Percentiles rank a stretch among this genome's conserved stretches.
phyloP scores from a whole-genome alignment of 495 filamentous ascomycete species.

The Penicillium chermesinum region DNA sequence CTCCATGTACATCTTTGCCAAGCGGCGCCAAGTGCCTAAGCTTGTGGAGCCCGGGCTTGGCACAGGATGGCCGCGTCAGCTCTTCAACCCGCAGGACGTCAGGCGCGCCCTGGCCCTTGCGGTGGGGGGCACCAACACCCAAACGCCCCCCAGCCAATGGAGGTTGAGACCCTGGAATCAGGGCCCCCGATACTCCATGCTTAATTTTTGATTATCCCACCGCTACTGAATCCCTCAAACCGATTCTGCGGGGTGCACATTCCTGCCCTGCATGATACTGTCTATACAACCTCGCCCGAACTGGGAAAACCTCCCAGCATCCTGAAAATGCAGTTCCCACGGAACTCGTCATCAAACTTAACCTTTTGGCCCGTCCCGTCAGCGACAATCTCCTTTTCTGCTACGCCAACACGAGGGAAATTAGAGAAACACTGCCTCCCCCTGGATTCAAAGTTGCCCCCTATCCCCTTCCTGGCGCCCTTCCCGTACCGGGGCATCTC shows the following conservation, averaged over 20 bases:
- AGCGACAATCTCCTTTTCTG: slow-evolving; percentile 1
- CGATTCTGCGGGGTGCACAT: neutral
- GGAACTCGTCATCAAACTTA: neutral
- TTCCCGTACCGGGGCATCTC: slow-evolving; percentile 17
- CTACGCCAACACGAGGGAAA: neutral
- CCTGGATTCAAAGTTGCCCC: slow-evolving; percentile 18
- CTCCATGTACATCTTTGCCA: slow-evolving; percentile 8
- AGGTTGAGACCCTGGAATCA: neutral
- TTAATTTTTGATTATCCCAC: neutral
- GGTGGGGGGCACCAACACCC: slow-evolving; percentile 14
- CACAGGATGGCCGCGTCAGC: slow-evolving; percentile 28
- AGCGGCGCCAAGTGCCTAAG: slow-evolving; percentile 29
- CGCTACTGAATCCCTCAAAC: too few relatives aligned
- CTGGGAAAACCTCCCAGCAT: too few relatives aligned
- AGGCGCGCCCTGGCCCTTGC: slow-evolving; percentile 11
- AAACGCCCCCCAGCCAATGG: slow-evolving; percentile 5
- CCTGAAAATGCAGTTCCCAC: neutral
- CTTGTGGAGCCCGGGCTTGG: slow-evolving; percentile 23
- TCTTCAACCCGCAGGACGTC: slow-evolving; percentile 18
- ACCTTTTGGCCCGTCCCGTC: neutral
- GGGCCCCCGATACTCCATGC: too few relatives aligned
- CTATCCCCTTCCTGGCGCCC: slow-evolving; percentile 6
- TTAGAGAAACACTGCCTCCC: slow-evolving; percentile 29
- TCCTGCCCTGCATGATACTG: slow-evolving; percentile 1
- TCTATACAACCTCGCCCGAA: neutral